Evolutionary conservation across 106 monocot species (phyloP).

Genomic region (Amphibolis antarctica): DNA sequence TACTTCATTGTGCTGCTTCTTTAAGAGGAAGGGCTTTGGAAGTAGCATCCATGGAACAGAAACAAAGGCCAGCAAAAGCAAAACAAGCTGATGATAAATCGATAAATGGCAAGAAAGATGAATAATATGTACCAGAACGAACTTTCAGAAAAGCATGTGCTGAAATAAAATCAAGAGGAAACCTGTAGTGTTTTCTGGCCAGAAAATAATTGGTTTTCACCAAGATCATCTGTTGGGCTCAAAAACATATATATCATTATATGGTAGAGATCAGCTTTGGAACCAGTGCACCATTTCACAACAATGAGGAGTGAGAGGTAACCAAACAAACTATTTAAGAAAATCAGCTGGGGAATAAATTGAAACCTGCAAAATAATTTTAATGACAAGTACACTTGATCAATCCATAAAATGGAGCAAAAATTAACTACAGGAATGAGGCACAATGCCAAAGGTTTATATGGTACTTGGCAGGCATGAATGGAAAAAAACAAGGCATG

Average conservation of each 20-base stretch:
- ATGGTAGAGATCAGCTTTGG: conserved; percentile 87
- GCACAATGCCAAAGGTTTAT: neutral
- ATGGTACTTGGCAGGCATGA: neutral
- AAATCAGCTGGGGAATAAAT: conserved; percentile 91
- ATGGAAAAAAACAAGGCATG: too few species aligned
- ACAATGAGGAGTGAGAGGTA: conserved; percentile 87
- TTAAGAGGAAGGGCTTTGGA: conserved; percentile 24
- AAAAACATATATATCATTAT: conserved; percentile 99
- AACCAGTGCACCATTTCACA: conserved; percentile 95
- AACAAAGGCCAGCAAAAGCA: conserved; percentile 71
- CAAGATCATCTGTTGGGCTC: conserved; percentile 94
- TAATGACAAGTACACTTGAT: neutral
- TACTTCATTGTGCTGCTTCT: conserved; percentile 23
- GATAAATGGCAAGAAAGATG: neutral
- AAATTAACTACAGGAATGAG: neutral
- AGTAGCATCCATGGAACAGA: conserved; percentile 50
- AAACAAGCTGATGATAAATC: conserved; percentile 46
- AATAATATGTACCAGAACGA: neutral
- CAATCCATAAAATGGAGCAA: neutral
- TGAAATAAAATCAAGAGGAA: neutral
- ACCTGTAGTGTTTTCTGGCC: conserved; percentile 88
- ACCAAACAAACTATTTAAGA: conserved; percentile 93
- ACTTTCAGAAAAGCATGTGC: neutral
- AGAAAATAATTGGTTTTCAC: conserved; percentile 90
- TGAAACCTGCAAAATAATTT: conserved; percentile 46